Evolutionary conservation across 2,329 filamentous ascomycete genomes (phyloP).

Genomic region (Trichoderma simmonsii): DNA sequence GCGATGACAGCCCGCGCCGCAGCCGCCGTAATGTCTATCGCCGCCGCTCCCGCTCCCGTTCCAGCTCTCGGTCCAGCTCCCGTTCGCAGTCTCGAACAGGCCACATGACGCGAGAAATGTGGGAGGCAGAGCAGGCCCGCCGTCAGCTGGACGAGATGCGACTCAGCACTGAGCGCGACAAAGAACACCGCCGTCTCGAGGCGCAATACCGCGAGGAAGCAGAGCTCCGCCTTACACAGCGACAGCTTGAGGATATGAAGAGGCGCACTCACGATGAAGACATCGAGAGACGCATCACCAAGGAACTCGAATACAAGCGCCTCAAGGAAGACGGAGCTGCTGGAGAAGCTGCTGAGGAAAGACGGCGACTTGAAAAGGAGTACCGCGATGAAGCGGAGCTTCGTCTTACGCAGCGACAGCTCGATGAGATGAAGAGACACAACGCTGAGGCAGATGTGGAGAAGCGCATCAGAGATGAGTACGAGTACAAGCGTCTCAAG

Average conservation of each 20-base stretch:
- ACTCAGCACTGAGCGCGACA: conserved; percentile 39
- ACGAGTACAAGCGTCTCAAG: background rate
- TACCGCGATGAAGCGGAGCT: conserved; percentile 21
- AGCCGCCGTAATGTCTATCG: conserved; percentile 27
- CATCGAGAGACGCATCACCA: conserved; percentile 50
- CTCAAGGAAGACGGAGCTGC: conserved; percentile 39
- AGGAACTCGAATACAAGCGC: conserved; percentile 49
- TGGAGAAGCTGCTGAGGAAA: conserved; percentile 30
- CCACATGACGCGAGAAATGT: conserved; percentile 44
- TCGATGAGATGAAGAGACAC: background rate
- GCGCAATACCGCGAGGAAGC: conserved; percentile 45
- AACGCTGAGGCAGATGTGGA: background rate
- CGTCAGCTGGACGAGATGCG: conserved; percentile 46
- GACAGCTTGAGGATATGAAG: conserved; percentile 47
- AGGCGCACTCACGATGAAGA: conserved; percentile 45
- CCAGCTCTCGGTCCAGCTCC: conserved; percentile 29
- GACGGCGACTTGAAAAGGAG: conserved; percentile 1
- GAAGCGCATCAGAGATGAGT: background rate
- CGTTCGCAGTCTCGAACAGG: conserved; percentile 34
- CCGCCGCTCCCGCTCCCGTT: conserved; percentile 23
- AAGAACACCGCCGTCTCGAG: conserved; percentile 34
- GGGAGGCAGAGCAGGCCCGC: conserved; percentile 38
- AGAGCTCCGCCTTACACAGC: conserved; percentile 49
- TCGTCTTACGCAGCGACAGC: background rate
- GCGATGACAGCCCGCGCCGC: conserved; percentile 32